These are phyloP conservation scores for Cryptococcus hybrid DNA, from an alignment of 1,284 basidiomycete genomes.

Conservation along the genomic window DNA sequence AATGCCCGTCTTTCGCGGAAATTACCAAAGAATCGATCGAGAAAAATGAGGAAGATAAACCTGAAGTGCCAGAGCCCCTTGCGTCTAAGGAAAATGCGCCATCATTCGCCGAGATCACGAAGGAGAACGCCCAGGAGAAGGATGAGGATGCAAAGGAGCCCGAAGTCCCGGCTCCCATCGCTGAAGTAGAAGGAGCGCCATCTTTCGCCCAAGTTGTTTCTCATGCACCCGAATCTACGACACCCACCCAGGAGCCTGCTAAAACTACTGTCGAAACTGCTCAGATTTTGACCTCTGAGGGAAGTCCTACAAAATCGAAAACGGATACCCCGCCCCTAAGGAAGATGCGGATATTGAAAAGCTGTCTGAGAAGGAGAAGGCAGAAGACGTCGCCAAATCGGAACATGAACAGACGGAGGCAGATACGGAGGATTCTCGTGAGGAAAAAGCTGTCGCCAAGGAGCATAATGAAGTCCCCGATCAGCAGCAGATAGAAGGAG, in stretches of 20 bases:
- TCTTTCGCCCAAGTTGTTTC: not conserved
- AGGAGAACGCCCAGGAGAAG: not conserved
- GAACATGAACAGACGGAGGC: not conserved
- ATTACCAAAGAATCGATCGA: not conserved
- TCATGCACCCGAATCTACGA: not conserved
- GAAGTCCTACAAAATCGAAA: not conserved
- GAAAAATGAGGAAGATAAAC: not conserved
- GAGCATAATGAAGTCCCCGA: not conserved
- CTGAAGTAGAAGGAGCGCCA: not conserved
- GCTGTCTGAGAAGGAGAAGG: not conserved
- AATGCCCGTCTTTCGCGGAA: not conserved
- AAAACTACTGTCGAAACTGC: not conserved
- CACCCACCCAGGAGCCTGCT: not conserved
- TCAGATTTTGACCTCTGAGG: not conserved
- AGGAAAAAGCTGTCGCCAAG: not conserved
- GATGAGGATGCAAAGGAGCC: not conserved
- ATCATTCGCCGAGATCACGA: not conserved
- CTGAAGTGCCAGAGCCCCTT: not conserved
- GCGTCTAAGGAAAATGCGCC: not conserved
- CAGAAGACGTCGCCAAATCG: conserved; percentile 2
- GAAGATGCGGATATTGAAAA: not conserved
- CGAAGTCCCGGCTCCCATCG: not conserved
- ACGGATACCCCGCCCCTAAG: not conserved
- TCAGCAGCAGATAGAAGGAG: not conserved
- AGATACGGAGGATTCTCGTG: not conserved